These are phyloP conservation scores for Monilinia aucupariae DNA, from an alignment of 2,329 filamentous ascomycete species.

Conservation along the genomic window DNA sequence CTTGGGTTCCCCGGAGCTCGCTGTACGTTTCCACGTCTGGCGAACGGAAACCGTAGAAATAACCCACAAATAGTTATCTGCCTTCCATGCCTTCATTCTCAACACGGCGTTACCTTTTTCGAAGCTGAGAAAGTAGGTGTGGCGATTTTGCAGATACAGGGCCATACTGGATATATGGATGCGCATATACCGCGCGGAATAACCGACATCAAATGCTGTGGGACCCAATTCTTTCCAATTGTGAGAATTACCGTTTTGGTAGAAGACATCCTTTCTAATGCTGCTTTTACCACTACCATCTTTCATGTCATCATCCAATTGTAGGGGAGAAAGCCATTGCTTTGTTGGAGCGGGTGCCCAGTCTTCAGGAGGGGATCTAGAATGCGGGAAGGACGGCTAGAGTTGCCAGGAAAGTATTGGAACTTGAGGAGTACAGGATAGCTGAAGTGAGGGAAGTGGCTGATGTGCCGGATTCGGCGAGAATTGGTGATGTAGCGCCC, in stretches of 20 bases:
- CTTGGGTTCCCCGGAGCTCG: constrained; percentile 41
- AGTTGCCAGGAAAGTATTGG: constrained; percentile 16
- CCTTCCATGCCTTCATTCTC: constrained; percentile 50
- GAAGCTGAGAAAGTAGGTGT: constrained; percentile 50
- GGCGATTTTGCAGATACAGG: constrained; percentile 53
- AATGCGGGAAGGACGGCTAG: constrained; percentile 36
- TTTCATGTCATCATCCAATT: constrained; percentile 46
- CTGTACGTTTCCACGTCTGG: constrained; percentile 11
- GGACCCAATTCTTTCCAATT: constrained; percentile 47
- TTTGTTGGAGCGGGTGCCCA: constrained; percentile 48
- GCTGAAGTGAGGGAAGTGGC: constrained; percentile 13
- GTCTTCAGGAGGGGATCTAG: constrained; percentile 62
- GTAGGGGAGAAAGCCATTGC: constrained; percentile 56
- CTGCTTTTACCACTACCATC: not conserved
- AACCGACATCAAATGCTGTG: constrained; percentile 43
- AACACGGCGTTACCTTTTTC: constrained; percentile 42
- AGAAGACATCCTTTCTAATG: constrained; percentile 10
- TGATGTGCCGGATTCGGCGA: constrained; percentile 21
- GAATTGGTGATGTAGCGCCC: constrained; percentile 12
- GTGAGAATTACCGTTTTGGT: constrained; percentile 53
- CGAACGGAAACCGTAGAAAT: constrained; percentile 41
- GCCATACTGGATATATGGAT: constrained; percentile 40
- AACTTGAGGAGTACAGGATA: constrained; percentile 17
- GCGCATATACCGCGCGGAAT: not conserved
- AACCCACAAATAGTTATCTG: constrained; percentile 49